phyloP scores from a whole-genome alignment of 352 stramenopile species.

The Pythium phragmitis region DNA sequence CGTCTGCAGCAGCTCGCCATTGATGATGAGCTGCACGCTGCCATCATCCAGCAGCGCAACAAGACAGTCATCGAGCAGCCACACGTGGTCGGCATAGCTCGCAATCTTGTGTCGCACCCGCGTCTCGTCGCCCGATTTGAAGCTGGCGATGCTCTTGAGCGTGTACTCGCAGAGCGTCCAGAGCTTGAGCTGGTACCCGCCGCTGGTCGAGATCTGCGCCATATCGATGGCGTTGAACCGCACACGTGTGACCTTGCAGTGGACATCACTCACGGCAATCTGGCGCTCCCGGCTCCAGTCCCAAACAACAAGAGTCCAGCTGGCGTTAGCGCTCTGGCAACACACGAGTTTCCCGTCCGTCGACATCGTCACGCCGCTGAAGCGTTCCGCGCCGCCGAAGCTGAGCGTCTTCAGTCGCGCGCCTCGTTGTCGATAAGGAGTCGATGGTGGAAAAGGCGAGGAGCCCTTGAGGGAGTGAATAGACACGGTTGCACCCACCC shows the following conservation, averaged over 20 bases:
- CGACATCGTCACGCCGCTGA: slow-evolving; percentile 55
- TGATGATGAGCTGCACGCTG: slow-evolving; percentile 73
- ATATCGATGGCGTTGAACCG: slow-evolving; percentile 80
- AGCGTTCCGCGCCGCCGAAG: slow-evolving; percentile 46
- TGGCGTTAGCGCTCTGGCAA: slow-evolving; percentile 48
- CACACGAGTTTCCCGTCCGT: slow-evolving; percentile 69
- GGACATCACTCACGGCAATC: slow-evolving; percentile 60
- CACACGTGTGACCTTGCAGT: slow-evolving; percentile 67
- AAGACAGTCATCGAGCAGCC: slow-evolving; percentile 64
- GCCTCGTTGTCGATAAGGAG: slow-evolving; percentile 9
- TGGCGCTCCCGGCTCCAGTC: slow-evolving; percentile 72
- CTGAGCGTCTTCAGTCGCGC: slow-evolving; percentile 40
- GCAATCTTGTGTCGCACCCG: slow-evolving; percentile 41
- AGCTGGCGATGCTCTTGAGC: slow-evolving; percentile 65
- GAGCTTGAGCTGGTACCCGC: slow-evolving; percentile 63
- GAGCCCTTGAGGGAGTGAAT: slow-evolving; percentile 27
- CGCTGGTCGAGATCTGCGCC: slow-evolving; percentile 73
- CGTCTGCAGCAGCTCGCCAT: slow-evolving; percentile 71
- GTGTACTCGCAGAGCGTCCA: slow-evolving; percentile 78
- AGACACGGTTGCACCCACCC: slow-evolving; percentile 19
- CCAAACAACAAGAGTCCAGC: slow-evolving; percentile 69
- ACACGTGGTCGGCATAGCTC: slow-evolving; percentile 68
- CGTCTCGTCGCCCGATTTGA: slow-evolving; percentile 73
- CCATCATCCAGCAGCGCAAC: slow-evolving; percentile 70
- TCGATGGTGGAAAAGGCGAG: neutral